Base-by-base conservation (phyloP, 2,329 filamentous ascomycete genomes). In the Clarireedia hainanense region DNA sequence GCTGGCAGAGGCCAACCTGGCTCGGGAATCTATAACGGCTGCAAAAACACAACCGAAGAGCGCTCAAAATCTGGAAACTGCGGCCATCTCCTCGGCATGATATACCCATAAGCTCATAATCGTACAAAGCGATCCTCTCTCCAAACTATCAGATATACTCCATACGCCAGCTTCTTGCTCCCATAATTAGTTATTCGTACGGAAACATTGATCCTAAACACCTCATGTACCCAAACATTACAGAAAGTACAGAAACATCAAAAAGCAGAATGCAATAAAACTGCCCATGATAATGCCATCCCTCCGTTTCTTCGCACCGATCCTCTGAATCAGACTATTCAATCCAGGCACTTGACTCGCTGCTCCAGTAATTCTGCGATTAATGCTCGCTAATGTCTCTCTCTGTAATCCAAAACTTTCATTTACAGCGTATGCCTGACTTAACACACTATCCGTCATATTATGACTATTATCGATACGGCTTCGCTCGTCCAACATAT, bases 381-480 rank as follows among this genome's bases (percentile, higher is more conserved):
- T 95, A 67, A 99, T 92, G 70, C 82, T 95, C 46, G 86, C 81
- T 60, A 99, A 73, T 26, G 87, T 92, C 76, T 97, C 91, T 59
- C 91, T 80, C 76, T 99, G 94, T 55, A 91, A 67, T 14, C 81
- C 79, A 70, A 99, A 97, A 71, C 79, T 91, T 74, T 97, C 91
- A 69, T 96, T 95, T 52, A 97, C 90, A 10, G 92, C 91, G 73
- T 99, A 99, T 6, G 94, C 94, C 75, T 97, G 94, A 69, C 87
- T 91, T 58, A 99, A 78, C 36, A 99, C 91, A 60, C 83, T 88
- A 71, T 99, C 94, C 48, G 90, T 86, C 77, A 95, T 85, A 64
- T 83, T 87, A 72, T 97, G 88, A 67, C 89, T 95, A 69, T 90
- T 86, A 69, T 99, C 94, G 68, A 99, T 83, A 61, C 88, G 82